Evolutionary conservation across 345 rosid species (phyloP), one percentile per base, ranked within the genome.

Genomic region (Acer negundo): DNA sequence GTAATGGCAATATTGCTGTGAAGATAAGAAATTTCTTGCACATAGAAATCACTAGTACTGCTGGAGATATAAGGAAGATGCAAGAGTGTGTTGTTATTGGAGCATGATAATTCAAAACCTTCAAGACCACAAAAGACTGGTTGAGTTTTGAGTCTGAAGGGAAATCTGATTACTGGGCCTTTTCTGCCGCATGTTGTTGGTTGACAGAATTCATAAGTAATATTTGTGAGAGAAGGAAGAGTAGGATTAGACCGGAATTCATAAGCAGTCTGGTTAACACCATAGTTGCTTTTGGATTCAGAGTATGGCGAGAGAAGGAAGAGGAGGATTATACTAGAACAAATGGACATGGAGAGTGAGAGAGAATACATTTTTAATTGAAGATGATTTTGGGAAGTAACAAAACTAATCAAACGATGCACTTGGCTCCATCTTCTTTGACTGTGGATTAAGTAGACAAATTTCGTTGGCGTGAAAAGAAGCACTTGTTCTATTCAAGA

Each of bases 81-180:
- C 47, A 66, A 8, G 69, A 66, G 13, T 1, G 69, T 66, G 11
- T 35, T 35, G 69, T 35, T 17, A 19, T 66, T 66, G 10, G 67
- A 62, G 38, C 67, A 62, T 62, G 67, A 62, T 15, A 62, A 62
- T 62, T 62, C 67, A 62, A 62, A 31, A 23, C 35, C 67, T 23
- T 23, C 1, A 20, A 62, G 67, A 19, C 67, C 40, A 62, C 67
- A 62, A 26, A 4, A 62, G 16, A 6, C 2, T 10, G 16, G 1
- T 23, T 62, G 35, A 26, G 0, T 62, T 2, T 23, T 26, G 17
- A 23, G 38, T 23, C 67, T 62, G 35, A 62, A 62, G 67, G 67
- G 67, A 7, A 63, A 63, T 63, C 67, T 63, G 40, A 63, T 63
- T 10, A 0, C 7, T 63, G 67, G 67, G 19, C 67, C 67, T 2